Evolutionary conservation across 1,284 basidiomycete genomes (phyloP).

Genomic region (Trametes sp.): DNA sequence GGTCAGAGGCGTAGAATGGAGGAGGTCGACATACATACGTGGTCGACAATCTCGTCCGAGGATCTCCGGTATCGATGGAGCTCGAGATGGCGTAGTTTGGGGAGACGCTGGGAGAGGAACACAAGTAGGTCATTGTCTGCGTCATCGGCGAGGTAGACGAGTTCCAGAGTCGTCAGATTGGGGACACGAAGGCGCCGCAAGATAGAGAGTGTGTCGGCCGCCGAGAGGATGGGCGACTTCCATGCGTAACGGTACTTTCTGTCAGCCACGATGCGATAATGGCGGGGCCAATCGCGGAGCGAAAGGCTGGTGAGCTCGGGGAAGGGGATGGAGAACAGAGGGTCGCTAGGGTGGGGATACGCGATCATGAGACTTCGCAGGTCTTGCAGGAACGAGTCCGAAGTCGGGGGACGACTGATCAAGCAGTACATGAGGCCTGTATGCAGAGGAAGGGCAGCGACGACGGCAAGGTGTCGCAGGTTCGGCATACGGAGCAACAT

Average conservation of each 20-base stretch:
- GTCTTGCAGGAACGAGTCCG: neutral
- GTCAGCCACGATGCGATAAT: neutral
- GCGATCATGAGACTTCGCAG: neutral
- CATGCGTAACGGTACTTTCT: neutral
- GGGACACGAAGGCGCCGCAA: neutral
- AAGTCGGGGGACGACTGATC: neutral
- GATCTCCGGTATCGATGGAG: constrained; percentile 12
- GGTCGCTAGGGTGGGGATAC: neutral
- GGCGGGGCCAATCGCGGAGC: constrained; percentile 18
- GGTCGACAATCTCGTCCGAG: neutral
- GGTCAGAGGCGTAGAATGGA: neutral
- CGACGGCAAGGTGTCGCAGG: neutral
- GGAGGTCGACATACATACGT: neutral
- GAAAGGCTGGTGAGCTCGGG: constrained; percentile 8
- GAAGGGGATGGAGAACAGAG: neutral
- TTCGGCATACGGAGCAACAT: neutral
- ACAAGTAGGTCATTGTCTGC: neutral
- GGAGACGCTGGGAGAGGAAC: neutral
- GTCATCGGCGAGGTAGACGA: constrained; percentile 6
- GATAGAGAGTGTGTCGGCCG: neutral
- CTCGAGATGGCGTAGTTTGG: neutral
- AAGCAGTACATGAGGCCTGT: no score
- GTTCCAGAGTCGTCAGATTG: constrained; percentile 21
- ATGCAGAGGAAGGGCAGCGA: neutral
- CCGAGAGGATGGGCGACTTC: neutral